Evolutionary conservation across 345 rosid genomes (phyloP), one percentile per base, ranked within the genome.

Genomic region (Fremontodendron californicum): DNA sequence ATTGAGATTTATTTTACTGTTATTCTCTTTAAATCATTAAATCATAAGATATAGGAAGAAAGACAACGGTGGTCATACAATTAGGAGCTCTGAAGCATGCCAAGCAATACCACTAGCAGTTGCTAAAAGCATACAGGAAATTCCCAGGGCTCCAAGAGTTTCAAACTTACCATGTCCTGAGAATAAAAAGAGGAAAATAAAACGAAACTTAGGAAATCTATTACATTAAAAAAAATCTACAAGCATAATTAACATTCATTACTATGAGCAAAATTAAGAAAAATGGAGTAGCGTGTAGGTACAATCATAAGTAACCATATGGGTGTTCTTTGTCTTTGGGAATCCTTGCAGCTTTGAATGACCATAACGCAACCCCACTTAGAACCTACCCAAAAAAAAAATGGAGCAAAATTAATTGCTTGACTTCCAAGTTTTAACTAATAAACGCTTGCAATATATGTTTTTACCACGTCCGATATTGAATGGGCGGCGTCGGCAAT

Each of bases 281-380:
- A 9, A 77, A 78, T 49, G 73, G 82, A 84, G 88, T 66, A 82
- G 78, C 35, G 74, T 51, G 88, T 76, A 82, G 89, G 83, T 81
- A 84, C 89, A 85, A 84, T 80, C 78, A 82, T 61, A 82, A 86
- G 86, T 84, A 84, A 95, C 99, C 99, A 85, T 93, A 95, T 35
- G 99, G 99, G 79, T 95, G 97, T 78, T 93, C 93, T 85, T 89
- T 76, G 87, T 93, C 99, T 84, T 86, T 93, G 46, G 99, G 98
- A 86, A 87, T 88, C 66, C 80, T 89, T 23, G 94, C 99, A 79
- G 96, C 99, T 88, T 86, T 90, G 83, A 85, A 93, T 27, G 97
- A 92, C 84, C 84, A 81, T 25, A 95, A 85, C 70, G 99, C 97
- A 81, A 95, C 83, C 18, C 92, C 92, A 80, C 99, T 95, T 49